These are phyloP conservation scores for Tephrocybe sp. DNA, from an alignment of 768 basidiomycete species.

Conservation along the genomic window DNA sequence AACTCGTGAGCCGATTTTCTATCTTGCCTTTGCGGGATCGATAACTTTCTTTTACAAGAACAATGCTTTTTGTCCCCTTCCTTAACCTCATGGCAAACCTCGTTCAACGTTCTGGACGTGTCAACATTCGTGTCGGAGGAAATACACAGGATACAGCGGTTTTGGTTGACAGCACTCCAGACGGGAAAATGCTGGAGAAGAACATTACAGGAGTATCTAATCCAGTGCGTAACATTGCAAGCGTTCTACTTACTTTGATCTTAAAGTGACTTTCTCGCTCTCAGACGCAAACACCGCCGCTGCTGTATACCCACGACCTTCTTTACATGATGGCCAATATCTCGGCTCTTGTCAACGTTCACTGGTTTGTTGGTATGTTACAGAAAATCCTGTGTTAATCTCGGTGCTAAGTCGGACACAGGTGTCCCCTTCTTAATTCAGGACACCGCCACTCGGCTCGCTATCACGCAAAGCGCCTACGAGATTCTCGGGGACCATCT, in stretches of 20 bases:
- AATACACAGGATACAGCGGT: slow-evolving; percentile 73
- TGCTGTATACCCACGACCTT: slow-evolving; percentile 63
- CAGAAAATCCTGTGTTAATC: neutral
- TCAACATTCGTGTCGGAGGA: slow-evolving; percentile 72
- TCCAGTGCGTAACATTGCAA: slow-evolving; percentile 11
- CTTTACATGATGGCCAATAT: slow-evolving; percentile 68
- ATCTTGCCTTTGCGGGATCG: neutral
- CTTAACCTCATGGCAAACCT: slow-evolving; percentile 77
- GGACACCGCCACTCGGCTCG: slow-evolving; percentile 48
- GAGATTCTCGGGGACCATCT: slow-evolving; percentile 64
- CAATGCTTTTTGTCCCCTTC: slow-evolving; percentile 56
- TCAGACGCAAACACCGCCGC: slow-evolving; percentile 66
- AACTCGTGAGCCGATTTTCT: slow-evolving; percentile 4
- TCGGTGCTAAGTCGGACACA: slow-evolving; percentile 1
- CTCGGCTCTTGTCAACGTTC: slow-evolving; percentile 54
- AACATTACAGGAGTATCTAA: slow-evolving; percentile 16
- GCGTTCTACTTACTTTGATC: neutral
- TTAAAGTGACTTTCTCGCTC: neutral
- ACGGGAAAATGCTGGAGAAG: slow-evolving; percentile 30
- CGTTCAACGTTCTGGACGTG: slow-evolving; percentile 57
- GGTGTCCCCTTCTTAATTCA: slow-evolving; percentile 65
- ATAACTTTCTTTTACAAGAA: slow-evolving; percentile 22
- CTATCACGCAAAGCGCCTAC: slow-evolving; percentile 59
- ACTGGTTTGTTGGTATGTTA: slow-evolving; percentile 60
- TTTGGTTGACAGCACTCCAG: slow-evolving; percentile 45